Evolutionary conservation across 352 stramenopile genomes (phyloP).

Genomic region (Thraustochytrium sp.): DNA sequence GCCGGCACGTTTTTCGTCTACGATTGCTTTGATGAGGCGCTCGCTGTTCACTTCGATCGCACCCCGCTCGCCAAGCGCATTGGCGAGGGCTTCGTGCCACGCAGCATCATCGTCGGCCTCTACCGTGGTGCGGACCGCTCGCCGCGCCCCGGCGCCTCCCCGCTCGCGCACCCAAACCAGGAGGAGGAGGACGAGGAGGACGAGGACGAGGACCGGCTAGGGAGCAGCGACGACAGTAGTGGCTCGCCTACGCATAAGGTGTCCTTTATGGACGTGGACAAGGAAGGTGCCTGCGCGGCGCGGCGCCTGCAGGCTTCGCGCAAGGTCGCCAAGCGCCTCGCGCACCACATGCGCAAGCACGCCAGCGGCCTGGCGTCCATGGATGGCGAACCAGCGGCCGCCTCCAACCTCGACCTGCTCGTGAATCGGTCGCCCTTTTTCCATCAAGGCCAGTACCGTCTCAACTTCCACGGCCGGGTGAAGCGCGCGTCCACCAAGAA

Average conservation of each 20-base stretch:
- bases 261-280: background rate
- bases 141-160: too few species aligned
- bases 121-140: background rate
- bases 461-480: conserved; percentile 74
- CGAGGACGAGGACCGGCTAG: background rate
- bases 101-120: background rate
- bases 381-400: background rate
- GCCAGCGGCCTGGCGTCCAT: background rate
- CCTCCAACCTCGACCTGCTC: conserved; percentile 43
- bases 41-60: background rate
- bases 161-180: background rate
- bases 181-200: background rate
- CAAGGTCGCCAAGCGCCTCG: background rate
- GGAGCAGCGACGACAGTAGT: background rate
- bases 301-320: background rate
- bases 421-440: conserved; percentile 75
- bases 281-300: background rate
- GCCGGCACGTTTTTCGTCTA: background rate
- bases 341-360: background rate
- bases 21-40: background rate
- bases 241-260: background rate
- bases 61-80: background rate
- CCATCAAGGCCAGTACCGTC: conserved; percentile 70
- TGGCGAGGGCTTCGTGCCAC: background rate
- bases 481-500: conserved; percentile 77